Conservation (phyloP, 2,329 filamentous ascomycete species). For the Colletotrichum tamarilloi region DNA sequence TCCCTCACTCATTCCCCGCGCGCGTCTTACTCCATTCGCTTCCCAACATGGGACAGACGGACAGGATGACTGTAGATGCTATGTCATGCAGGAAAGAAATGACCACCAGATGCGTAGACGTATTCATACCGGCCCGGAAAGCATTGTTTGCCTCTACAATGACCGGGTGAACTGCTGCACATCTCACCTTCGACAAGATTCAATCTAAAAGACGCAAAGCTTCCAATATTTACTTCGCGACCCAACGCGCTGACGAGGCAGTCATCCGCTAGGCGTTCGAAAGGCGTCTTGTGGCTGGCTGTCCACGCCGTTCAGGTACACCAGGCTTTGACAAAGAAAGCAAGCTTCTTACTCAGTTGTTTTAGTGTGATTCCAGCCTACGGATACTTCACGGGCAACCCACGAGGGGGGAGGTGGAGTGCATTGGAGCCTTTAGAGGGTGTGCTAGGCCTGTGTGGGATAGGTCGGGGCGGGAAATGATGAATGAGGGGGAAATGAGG, state of each 20-base stretch:
- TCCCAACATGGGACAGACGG: too few species aligned
- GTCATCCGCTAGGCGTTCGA: neutral
- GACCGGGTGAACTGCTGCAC: neutral
- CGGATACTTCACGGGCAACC: too few species aligned
- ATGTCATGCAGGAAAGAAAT: neutral
- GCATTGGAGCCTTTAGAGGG: neutral
- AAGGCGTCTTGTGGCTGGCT: conserved; percentile 3
- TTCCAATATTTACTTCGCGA: neutral
- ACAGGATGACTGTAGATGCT: neutral
- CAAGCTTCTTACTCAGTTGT: neutral
- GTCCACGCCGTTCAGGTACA: neutral
- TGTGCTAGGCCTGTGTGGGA: conserved; percentile 16
- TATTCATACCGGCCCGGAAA: neutral
- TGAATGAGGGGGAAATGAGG: conserved; percentile 27
- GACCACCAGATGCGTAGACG: neutral
- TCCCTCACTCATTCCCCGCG: conserved; percentile 6
- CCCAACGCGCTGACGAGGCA: neutral
- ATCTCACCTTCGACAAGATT: neutral
- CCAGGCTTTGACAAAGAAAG: neutral
- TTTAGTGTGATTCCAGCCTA: neutral
- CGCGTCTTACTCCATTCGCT: neutral
- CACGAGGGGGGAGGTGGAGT: neutral
- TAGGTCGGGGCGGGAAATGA: conserved; percentile 12
- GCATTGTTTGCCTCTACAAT: neutral
- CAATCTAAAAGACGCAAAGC: neutral